phyloP scores from a whole-genome alignment of 2,329 filamentous ascomycete genomes.

The Pseudocercospora fuligena region DNA sequence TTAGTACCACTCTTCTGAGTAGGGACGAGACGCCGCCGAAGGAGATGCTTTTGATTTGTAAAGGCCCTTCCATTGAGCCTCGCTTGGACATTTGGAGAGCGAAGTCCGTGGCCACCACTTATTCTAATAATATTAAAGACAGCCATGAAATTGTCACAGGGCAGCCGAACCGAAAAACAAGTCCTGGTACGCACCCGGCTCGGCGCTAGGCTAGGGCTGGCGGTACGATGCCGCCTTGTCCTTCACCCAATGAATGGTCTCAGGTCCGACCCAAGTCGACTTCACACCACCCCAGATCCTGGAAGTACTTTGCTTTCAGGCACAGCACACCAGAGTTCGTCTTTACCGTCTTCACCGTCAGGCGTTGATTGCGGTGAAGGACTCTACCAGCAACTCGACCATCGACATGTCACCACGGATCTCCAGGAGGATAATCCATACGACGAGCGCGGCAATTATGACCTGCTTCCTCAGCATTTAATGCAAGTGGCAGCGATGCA shows the following conservation, averaged over 20 bases:
- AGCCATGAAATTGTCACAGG: constrained; percentile 1
- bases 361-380: not conserved
- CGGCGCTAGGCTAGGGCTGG: not conserved
- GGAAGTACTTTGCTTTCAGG: not conserved
- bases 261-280: constrained; percentile 1
- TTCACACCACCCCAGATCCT: not conserved
- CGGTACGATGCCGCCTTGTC: constrained; percentile 1
- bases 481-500: not conserved
- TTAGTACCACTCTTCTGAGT: not conserved
- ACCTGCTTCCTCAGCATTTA: not conserved
- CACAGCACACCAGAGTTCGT: not conserved
- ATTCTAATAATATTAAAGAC: constrained; percentile 4
- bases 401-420: not conserved
- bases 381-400: not conserved
- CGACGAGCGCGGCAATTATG: not conserved
- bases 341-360: not conserved
- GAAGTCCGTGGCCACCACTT: constrained; percentile 8
- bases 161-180: constrained; percentile 15
- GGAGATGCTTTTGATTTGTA: constrained; percentile 4
- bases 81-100: not conserved
- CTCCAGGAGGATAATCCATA: not conserved
- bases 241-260: constrained; percentile 1
- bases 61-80: not conserved
- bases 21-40: constrained; percentile 5
- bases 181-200: constrained; percentile 4